phyloP scores from a whole-genome alignment of 2,329 filamentous ascomycete species.

The Monosporascus sp. region DNA sequence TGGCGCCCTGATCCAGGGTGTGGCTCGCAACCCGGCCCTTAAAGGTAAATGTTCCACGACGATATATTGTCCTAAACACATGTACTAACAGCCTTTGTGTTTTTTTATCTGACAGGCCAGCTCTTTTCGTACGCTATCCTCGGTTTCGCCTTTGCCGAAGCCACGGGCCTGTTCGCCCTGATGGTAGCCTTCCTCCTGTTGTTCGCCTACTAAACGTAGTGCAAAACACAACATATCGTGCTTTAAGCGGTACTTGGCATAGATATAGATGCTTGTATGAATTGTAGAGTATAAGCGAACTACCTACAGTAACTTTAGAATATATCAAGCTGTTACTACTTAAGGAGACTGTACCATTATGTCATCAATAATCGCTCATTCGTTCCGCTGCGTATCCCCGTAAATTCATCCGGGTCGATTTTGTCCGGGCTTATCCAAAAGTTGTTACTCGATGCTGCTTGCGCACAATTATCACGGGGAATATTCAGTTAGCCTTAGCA shows the following conservation, averaged over 20 bases:
- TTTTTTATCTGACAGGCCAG: constrained; percentile 17
- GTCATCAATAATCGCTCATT: neutral
- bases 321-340: neutral
- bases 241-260: neutral
- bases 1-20: constrained; percentile 47
- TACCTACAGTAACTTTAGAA: neutral
- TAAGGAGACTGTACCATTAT: neutral
- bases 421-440: too few species aligned
- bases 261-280: neutral
- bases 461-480: too few species aligned
- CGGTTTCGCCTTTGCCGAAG: constrained; percentile 60
- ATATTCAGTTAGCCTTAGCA: too few species aligned
- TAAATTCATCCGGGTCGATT: too few species aligned
- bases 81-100: neutral
- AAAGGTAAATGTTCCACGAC: constrained; percentile 39
- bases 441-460: too few species aligned
- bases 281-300: neutral
- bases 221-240: neutral
- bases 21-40: constrained; percentile 51
- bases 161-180: constrained; percentile 54
- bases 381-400: too few species aligned
- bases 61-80: too few species aligned
- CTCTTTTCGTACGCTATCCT: constrained; percentile 55
- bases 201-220: constrained; percentile 7
- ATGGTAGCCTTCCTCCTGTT: constrained; percentile 33